Conservation (phyloP, 345 rosid genomes). For the Aethionema arabicum region DNA sequence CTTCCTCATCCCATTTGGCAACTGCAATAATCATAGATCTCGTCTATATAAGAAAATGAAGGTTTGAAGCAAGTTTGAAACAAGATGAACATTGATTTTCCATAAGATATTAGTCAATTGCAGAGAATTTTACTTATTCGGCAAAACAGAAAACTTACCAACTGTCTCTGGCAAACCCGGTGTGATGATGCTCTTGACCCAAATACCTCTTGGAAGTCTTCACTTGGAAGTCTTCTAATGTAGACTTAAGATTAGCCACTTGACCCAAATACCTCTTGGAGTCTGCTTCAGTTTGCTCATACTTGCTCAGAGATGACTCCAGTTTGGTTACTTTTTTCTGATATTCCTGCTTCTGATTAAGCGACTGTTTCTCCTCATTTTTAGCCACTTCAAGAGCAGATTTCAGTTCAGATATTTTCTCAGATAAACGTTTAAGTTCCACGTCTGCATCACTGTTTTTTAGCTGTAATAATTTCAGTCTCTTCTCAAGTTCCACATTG, state of each 20-base stretch:
- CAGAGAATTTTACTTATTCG: background rate
- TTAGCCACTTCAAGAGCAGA: constrained; percentile 46
- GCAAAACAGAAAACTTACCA: constrained; percentile 27
- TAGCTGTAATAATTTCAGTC: too few species aligned
- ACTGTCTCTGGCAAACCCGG: constrained; percentile 39
- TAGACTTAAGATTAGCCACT: too few species aligned
- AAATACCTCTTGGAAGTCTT: too few species aligned
- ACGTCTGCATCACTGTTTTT: too few species aligned
- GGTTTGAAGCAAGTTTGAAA: too few species aligned
- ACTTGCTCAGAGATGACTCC: constrained; percentile 55
- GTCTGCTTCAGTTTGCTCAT: too few species aligned
- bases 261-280: too few species aligned
- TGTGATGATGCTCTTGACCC: constrained; percentile 28
- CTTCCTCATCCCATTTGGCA: constrained; percentile 71
- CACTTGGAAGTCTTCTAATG: too few species aligned
- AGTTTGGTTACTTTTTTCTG: constrained; percentile 49
- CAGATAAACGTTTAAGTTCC: too few species aligned
- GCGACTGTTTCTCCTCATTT: constrained; percentile 45
- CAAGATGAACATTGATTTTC: background rate
- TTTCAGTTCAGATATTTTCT: constrained; percentile 50
- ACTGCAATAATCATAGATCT: constrained; percentile 46
- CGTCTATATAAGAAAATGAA: background rate
- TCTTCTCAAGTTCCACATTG: too few species aligned
- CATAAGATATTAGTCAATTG: background rate
- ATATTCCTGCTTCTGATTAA: constrained; percentile 43